Evolutionary conservation across 176 grass and related monocot species (phyloP).

Genomic region (Bolboschoenus planiculmis): DNA sequence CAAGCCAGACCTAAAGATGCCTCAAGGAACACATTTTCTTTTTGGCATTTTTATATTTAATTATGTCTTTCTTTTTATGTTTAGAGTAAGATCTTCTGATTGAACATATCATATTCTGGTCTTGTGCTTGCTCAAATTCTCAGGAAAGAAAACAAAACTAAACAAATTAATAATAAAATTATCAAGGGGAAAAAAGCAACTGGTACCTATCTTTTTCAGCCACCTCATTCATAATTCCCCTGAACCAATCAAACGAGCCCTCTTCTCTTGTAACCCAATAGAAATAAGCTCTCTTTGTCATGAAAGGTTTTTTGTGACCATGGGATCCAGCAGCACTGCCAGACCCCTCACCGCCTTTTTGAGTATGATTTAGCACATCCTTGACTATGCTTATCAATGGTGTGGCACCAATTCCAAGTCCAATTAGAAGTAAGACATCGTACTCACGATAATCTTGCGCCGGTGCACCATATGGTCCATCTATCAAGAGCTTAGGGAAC

Average conservation of each 20-base stretch:
- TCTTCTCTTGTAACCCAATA: constrained; percentile 96
- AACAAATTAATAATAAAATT: background rate
- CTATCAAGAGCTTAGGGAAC: constrained; percentile 74
- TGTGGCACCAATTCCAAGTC: constrained; percentile 87
- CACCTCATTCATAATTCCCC: constrained; percentile 93
- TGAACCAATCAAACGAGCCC: constrained; percentile 93
- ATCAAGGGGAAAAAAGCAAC: background rate
- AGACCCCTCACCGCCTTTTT: constrained; percentile 34
- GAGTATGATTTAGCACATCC: constrained; percentile 84
- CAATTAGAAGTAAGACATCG: constrained; percentile 76
- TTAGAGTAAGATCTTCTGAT: background rate
- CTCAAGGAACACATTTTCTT: background rate
- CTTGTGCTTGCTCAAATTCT: background rate
- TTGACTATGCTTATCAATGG: constrained; percentile 96
- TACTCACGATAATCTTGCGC: constrained; percentile 91
- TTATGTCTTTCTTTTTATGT: background rate
- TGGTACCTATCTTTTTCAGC: constrained; percentile 61
- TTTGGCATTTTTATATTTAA: background rate
- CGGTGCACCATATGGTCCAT: constrained; percentile 84
- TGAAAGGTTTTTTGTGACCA: constrained; percentile 44
- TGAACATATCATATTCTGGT: background rate
- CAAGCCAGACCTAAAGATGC: background rate
- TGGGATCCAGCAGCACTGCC: constrained; percentile 22
- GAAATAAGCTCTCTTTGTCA: constrained; percentile 81
- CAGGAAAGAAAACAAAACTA: background rate